Percentiles rank a stretch among this genome's conserved stretches.
These are phyloP conservation scores for Drechmeria coniospora DNA, from an alignment of 2,329 filamentous ascomycete species.

Conservation along the genomic window DNA sequence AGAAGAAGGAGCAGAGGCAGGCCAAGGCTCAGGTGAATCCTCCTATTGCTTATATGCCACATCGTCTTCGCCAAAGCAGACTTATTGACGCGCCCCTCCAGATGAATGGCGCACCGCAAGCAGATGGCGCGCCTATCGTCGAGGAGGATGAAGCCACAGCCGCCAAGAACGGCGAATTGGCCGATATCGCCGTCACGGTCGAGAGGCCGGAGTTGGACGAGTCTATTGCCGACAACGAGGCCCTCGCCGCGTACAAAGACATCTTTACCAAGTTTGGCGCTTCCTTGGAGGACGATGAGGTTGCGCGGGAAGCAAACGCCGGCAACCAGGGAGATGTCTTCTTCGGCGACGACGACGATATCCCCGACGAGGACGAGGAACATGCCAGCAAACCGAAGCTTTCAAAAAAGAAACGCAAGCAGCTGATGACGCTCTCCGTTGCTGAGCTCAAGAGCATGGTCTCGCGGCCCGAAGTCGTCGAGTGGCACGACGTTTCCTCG, in stretches of 20 bases:
- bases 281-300: slow-evolving; percentile 44
- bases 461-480: slow-evolving; percentile 80
- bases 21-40: slow-evolving; percentile 36
- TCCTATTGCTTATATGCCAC: not conserved
- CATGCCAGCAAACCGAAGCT: slow-evolving; percentile 49
- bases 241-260: slow-evolving; percentile 70
- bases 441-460: slow-evolving; percentile 91
- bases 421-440: slow-evolving; percentile 80
- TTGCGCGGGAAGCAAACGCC: slow-evolving; percentile 47
- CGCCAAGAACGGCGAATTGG: not conserved
- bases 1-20: slow-evolving; percentile 86
- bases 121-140: no score
- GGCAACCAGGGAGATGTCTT: slow-evolving; percentile 75
- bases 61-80: no score
- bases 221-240: slow-evolving; percentile 50
- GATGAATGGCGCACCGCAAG: no score
- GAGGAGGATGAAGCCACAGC: not conserved
- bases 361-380: slow-evolving; percentile 71
- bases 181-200: slow-evolving; percentile 19
- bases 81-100: no score
- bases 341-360: slow-evolving; percentile 70
- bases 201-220: slow-evolving; percentile 46
- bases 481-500: slow-evolving; percentile 93
- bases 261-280: slow-evolving; percentile 70
- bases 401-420: slow-evolving; percentile 91